These are phyloP conservation scores for Rutstroemia sp. DNA, from an alignment of 2,329 filamentous ascomycete species.

Conservation along the genomic window DNA sequence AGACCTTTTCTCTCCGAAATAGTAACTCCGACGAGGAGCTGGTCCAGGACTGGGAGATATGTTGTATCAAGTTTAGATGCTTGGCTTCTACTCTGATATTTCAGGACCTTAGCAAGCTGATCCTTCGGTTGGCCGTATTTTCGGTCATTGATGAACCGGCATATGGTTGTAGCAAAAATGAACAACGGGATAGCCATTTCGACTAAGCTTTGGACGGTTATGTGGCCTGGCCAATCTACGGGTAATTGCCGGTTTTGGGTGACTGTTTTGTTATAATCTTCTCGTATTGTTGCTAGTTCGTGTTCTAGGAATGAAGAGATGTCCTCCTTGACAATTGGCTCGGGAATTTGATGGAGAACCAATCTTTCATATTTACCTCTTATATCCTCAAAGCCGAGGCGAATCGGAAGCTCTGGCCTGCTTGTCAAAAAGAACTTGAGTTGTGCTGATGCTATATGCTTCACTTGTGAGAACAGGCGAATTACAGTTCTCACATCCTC, in stretches of 20 bases:
- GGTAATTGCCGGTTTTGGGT: neutral
- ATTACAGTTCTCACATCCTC: constrained; percentile 19
- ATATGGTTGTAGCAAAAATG: constrained; percentile 28
- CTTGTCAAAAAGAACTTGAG: constrained; percentile 27
- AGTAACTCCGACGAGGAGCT: neutral
- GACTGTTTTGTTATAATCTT: neutral
- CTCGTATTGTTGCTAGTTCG: constrained; percentile 11
- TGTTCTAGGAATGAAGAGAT: constrained; percentile 13
- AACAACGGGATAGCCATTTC: constrained; percentile 30
- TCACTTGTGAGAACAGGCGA: constrained; percentile 15
- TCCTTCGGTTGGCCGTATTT: neutral
- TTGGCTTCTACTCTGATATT: neutral
- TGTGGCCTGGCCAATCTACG: constrained; percentile 9
- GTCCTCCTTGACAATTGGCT: constrained; percentile 12
- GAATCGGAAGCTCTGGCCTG: constrained; percentile 25
- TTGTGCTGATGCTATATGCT: constrained; percentile 5
- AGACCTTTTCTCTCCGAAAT: neutral
- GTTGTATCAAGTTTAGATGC: neutral
- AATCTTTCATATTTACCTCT: neutral
- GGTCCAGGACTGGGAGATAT: constrained; percentile 4
- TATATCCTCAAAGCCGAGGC: constrained; percentile 13
- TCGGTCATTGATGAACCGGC: constrained; percentile 14
- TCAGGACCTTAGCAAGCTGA: neutral
- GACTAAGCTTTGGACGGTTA: constrained; percentile 16
- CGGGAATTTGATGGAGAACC: constrained; percentile 12